Evolutionary conservation across 768 basidiomycete genomes (phyloP), one percentile per base, ranked within the genome.

Genomic region (Agaricus subrufescens): DNA sequence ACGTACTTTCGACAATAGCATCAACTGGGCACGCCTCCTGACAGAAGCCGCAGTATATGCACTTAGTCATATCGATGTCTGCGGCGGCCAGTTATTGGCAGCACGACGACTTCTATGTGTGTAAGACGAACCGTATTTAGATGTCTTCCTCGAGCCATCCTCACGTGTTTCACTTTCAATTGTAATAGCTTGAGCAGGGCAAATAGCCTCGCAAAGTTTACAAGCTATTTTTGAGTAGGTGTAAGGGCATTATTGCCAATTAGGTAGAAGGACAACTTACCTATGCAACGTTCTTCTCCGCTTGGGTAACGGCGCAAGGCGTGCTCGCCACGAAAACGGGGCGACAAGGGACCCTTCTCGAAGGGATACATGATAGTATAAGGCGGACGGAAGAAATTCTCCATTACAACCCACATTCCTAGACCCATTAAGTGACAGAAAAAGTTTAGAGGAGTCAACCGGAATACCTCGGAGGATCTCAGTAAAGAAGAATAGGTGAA

Each of bases 61-160:
- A 98, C 80, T 95, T 98, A 58, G 97, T 99, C 97, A 99, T 99
- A 71, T 99, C 97, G 65, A 98, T 94, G 74, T 98, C 93, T 95
- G 23, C 6, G 37, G 49, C 50, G 29, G 37, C 45, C 34, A 48
- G 40, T 45, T 44, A 26, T 55, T 48, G 43, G 52, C 54, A 56
- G 46, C 48, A 39, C 47, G 44, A 42, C 51, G 59, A 54, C 38
- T 15, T 37, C n/a, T 10, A 52, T 26, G 23, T 15, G 40, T 34
- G 23, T 50, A 25, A 39, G 46, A 68, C 82, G 52, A 53, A 89
- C 94, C 97, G 65, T 98, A 99, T 86, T 93, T 91, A 30, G 97
- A 98, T 56, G 97, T 99, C 74, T 93, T 83, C 67, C 97, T 83
- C 52, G 93, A 95, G 44, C 97, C 97, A 69, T 99, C 97, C 72